Base-by-base conservation (phyloP, 2,329 filamentous ascomycete genomes). In the Botryotinia calthae region DNA sequence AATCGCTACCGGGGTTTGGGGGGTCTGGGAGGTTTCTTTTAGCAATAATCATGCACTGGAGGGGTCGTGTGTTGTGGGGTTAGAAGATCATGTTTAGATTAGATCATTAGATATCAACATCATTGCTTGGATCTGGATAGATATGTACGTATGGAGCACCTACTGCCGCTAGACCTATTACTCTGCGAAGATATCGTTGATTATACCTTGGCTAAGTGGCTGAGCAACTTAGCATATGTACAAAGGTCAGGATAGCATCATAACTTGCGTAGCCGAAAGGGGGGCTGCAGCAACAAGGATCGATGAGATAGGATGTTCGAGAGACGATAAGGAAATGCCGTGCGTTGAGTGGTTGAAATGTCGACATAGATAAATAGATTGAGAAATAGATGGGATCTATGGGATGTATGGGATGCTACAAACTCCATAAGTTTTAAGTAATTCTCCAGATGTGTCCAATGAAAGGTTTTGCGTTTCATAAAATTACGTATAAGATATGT, bases 401-500 rank as follows among this genome's bases (percentile, higher is more conserved):
- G 44, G 46, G 64, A 66, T 66, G 46, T 40, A 66, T 66, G 44
- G 46, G 64, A 66, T 66, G 46, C 28, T 54, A 40, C 31, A 54
- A 63, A 54, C 46, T 54, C 64, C 64, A 54, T 66, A 54, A 54
- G 34, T 66, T 56, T 69, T 69, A 44, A 69, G 66, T 58, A 59
- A 69, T 69, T 59, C 48, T 25, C 18, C n/a, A 18, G 12, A 42
- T 58, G 28, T 25, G 10, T 25, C 70, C 70, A 66, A 71, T 71
- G 5, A 66, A 37, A 66, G n/a, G 14, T 40, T 58, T 28, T 28
- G 48, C 37, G 48, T 71, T 71, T 66, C 61, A 20, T 66, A 66
- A 66, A 58, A 66, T 71, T 71, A 71, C 70, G 70, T 71, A 71
- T 71, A 66, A 71, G 54, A 71, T 71, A 71, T 66, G 20, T 16